Base-by-base conservation (phyloP, 2,329 filamentous ascomycete species). In the Blastomyces parvus region DNA sequence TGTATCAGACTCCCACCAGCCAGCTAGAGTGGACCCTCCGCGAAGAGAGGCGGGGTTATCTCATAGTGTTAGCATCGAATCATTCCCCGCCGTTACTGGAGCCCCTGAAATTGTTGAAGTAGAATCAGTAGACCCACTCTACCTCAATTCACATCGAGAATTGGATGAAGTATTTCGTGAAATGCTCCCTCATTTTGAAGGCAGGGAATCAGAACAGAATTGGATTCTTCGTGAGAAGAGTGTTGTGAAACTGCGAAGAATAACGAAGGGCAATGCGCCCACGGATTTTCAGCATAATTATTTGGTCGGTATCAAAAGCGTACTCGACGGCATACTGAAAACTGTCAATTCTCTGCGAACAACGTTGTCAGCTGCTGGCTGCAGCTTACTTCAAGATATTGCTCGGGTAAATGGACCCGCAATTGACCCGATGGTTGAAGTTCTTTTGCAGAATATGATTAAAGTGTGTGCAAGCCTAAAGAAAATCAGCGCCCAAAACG, bases 401-500 rank as follows among this genome's bases (percentile, higher is more conserved):
- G 91, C 91, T 22, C 84, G 83, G 68, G 86, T 83, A 9, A 86
- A 90, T 56, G 91, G 91, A 0, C 83, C 90, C 1, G 88, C 83
- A 50, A 86, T 97, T 70, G 93, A 97, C 70, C 84, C 88, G 13
- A 89, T 96, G 86, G 88, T 94, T 8, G 93, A 97, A 76, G 85
- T 97, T 60, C 81, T 97, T 27, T 85, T 97, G 77, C 91, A 96
- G 71, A 88, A 86, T 36, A 85, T 97, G 69, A 86, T 97, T 78
- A 97, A 96, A 76, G 84, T 97, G 66, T 92, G 88, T 67, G 90
- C 87, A 11, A 87, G 87, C 30, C 95, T 93, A 58, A 99, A 99
- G 77, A 96, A 95, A 75, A 96, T 99, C 68, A 87, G 85, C 63
- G 91, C 91, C 0, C 88, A 96, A 70, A 87, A 89, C 67, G 93